Base-by-base conservation (phyloP, 2,329 filamentous ascomycete genomes). In the Aspergillus fijiensis region DNA sequence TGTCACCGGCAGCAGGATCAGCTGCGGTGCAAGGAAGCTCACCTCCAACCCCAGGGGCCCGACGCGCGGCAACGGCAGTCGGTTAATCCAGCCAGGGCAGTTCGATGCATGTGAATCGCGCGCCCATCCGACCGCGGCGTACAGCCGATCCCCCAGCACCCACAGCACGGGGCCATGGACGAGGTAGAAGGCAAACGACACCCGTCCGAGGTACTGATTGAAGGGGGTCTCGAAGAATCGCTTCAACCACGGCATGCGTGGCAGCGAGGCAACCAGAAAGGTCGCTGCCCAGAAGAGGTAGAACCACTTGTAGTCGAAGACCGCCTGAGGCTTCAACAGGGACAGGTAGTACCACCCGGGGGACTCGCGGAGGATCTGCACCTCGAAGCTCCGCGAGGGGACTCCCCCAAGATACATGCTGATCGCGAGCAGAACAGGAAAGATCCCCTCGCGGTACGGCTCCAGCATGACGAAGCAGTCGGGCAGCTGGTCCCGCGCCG, bases 251-350 rank as follows among this genome's bases (percentile, higher is more conserved):
- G 74, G 66, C n/a, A 89, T 80, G n/a, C 83, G 83, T 6, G 84
- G 83, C 2, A 85, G 76, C 0, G 82, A 79, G 1, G 82, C 76
- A 0, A 90, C 81, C 0, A 87, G 70, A 55, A 87, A 79, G 25
- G 79, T 76, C 1, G 87, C 80, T 0, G 85, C 86, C 77, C 81
- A 85, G 69, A 87, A 87, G 2, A 89, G 79, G 69, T 82, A 89
- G 73, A 89, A 89, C 86, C 86, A 89, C 72, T 89, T 89, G 69
- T 81, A 82, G 69, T 89, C 85, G 65, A 80, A 88, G 11, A 87
- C 84, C 1, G 87, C 87, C 68, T 89, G 85, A 0, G 87, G 86
- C 61, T 87, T 88, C 59, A 90, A 76, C 60, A 80, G 81, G 0
- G 85, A 85, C 14, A 88, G 73, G 63, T 80, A 85, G 63, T 82